Conservation (phyloP, 2,329 filamentous ascomycete genomes). For the Talaromyces sp. region DNA sequence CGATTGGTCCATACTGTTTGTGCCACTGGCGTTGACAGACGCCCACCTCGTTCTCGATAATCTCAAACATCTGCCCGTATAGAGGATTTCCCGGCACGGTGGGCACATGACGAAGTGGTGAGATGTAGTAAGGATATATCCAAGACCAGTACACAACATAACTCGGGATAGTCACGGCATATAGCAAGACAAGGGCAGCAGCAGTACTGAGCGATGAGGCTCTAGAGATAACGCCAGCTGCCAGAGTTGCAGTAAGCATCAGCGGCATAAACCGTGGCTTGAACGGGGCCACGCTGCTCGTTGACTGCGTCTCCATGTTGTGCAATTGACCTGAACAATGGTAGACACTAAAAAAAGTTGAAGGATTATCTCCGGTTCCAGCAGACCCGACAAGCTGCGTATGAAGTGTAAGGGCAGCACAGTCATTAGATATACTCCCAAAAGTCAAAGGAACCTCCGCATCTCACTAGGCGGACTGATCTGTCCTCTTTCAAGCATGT, state of each 20-base stretch:
- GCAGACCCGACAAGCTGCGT: not conserved
- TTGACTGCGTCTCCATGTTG: constrained; percentile 15
- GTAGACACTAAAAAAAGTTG: not conserved
- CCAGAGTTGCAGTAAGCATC: constrained; percentile 21
- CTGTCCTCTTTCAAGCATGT: not conserved
- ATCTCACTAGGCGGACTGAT: not conserved
- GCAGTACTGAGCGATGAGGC: constrained; percentile 18
- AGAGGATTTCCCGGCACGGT: constrained; percentile 45
- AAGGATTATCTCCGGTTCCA: not conserved
- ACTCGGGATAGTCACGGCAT: constrained; percentile 22
- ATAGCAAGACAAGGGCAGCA: constrained; percentile 19
- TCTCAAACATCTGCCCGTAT: constrained; percentile 46
- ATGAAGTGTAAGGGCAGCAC: not conserved
- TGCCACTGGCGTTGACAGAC: constrained; percentile 47
- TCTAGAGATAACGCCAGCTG: constrained; percentile 21
- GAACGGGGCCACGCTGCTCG: constrained; percentile 17
- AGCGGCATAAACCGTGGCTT: constrained; percentile 22
- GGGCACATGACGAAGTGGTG: constrained; percentile 45
- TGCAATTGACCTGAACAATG: not conserved
- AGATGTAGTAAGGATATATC: constrained; percentile 46
- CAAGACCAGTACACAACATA: constrained; percentile 26
- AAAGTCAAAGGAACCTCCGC: not conserved
- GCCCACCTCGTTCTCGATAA: constrained; percentile 45
- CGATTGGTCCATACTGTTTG: constrained; percentile 41
- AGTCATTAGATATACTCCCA: constrained; percentile 14